Conservation (phyloP, 257 asterid genomes). For the Paraleonurus japonicus region DNA sequence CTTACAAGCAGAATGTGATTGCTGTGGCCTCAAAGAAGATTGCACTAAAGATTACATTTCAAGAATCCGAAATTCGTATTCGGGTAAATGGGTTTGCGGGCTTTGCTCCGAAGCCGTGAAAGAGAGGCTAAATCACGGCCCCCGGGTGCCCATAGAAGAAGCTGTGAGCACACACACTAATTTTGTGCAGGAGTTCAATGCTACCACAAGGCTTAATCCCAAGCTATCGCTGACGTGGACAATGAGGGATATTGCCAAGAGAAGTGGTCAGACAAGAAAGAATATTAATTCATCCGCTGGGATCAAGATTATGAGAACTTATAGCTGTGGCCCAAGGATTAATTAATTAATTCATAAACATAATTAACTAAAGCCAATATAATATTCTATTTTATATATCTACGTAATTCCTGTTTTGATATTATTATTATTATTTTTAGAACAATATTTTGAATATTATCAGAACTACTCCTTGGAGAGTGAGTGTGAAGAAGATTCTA, state of each 20-base stretch:
- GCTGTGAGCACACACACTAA: slow-evolving; percentile 34
- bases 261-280: slow-evolving; percentile 27
- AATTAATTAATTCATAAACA: too few relatives aligned
- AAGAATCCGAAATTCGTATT: slow-evolving; percentile 33
- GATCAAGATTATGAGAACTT: slow-evolving; percentile 30
- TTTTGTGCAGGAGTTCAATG: slow-evolving; percentile 43
- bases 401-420: too few relatives aligned
- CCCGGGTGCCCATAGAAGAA: slow-evolving; percentile 38
- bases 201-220: slow-evolving; percentile 43
- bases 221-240: slow-evolving; percentile 44
- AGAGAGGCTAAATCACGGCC: slow-evolving; percentile 21
- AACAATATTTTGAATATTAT: too few relatives aligned
- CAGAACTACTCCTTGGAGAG: too few relatives aligned
- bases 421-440: too few relatives aligned
- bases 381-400: too few relatives aligned
- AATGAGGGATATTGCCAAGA: slow-evolving; percentile 43
- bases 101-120: slow-evolving; percentile 58
- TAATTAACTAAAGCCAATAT: too few relatives aligned
- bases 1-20: slow-evolving; percentile 41
- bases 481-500: too few relatives aligned
- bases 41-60: slow-evolving; percentile 41
- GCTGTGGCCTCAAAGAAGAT: slow-evolving; percentile 58
- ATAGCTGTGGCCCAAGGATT: slow-evolving; percentile 48
- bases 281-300: slow-evolving; percentile 7
- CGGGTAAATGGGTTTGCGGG: slow-evolving; percentile 63